These are phyloP conservation scores for Intubia oerlemansii DNA, from an alignment of 2,329 filamentous ascomycete species.

Conservation along the genomic window DNA sequence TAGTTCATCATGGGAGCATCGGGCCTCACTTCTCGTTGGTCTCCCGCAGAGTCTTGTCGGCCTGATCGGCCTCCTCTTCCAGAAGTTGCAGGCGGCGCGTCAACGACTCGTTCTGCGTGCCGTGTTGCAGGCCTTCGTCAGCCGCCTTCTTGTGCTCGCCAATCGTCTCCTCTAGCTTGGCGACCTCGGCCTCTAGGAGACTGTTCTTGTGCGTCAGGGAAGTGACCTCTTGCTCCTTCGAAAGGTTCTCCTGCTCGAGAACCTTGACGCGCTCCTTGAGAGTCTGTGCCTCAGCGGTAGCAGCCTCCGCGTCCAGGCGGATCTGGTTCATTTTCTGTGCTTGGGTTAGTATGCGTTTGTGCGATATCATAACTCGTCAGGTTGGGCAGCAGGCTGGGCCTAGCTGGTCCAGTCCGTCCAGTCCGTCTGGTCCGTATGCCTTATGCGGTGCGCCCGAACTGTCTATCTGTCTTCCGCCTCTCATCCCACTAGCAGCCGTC, in stretches of 20 bases:
- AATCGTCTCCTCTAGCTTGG: slow-evolving; percentile 70
- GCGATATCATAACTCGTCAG: too few species aligned
- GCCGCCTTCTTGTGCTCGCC: slow-evolving; percentile 76
- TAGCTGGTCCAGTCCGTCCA: too few species aligned
- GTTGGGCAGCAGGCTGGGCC: too few species aligned
- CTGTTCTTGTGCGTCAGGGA: slow-evolving; percentile 91
- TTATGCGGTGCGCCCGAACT: too few species aligned
- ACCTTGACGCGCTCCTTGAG: slow-evolving; percentile 69
- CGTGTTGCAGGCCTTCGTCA: slow-evolving; percentile 61
- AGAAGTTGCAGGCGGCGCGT: slow-evolving; percentile 85
- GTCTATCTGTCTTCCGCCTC: too few species aligned
- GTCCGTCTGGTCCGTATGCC: background rate
- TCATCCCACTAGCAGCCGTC: too few species aligned
- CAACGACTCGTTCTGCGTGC: slow-evolving; percentile 78
- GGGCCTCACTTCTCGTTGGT: slow-evolving; percentile 99
- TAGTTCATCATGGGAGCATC: too few species aligned
- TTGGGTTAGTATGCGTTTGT: background rate
- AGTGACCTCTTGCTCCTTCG: slow-evolving; percentile 96
- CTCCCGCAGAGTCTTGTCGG: slow-evolving; percentile 89
- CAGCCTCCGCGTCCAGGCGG: slow-evolving; percentile 82
- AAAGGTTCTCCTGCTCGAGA: slow-evolving; percentile 83
- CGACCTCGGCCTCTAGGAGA: slow-evolving; percentile 72
- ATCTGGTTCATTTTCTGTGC: slow-evolving; percentile 81
- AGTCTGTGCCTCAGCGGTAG: slow-evolving; percentile 64
- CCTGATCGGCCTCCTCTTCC: slow-evolving; percentile 93